Base-by-base conservation (phyloP, 331 rosid genomes). In the Quercus lobata region DNA sequence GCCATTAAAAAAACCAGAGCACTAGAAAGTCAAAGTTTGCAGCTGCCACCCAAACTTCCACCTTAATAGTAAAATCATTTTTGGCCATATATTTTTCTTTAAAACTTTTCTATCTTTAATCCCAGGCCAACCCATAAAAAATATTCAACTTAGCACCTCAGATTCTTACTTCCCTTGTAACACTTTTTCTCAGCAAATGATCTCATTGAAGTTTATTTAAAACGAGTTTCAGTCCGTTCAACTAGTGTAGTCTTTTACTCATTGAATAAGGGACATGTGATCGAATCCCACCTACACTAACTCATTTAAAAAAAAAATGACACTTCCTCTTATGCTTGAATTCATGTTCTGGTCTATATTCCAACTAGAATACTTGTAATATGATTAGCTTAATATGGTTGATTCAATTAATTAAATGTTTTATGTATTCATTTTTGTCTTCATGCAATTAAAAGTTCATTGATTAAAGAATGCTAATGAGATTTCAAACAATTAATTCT, bases 401-500 rank as follows among this genome's bases (percentile, higher is more conserved):
- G 5, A 49, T 49, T 49, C 54, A 49, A 12, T 49, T 49, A 10
- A 49, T 0, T 49, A 49, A 11, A 21, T 57, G 63, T 58, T 21
- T 2, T 58, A 9, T 58, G 15, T 22, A 7, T 58, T 21, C 25
- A 21, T 22, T 22, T 12, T 10, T 2, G 24, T 10, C 65, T 3
- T 49, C 54, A 49, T 12, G 54, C 54, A 49, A 49, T 49, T 49
- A 3, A 49, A 49, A 3, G 4, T 3, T 58, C 25, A 21, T 1
- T 60, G 24, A 22, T 7, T 19, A 57, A 74, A 35, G 37, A 19
- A 32, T 44, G 61, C 30, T 44, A 35, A 25, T 34, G 16, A 18
- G 73, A 76, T 69, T 81, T 69, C 27, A 16, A 81, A 22, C 72
- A 81, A 30, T 76, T 11, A 63, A 34, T 49, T 60, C 34, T 76